Evolutionary conservation across 306 rosid species (phyloP).

Genomic region (Echinosophora koreensis): DNA sequence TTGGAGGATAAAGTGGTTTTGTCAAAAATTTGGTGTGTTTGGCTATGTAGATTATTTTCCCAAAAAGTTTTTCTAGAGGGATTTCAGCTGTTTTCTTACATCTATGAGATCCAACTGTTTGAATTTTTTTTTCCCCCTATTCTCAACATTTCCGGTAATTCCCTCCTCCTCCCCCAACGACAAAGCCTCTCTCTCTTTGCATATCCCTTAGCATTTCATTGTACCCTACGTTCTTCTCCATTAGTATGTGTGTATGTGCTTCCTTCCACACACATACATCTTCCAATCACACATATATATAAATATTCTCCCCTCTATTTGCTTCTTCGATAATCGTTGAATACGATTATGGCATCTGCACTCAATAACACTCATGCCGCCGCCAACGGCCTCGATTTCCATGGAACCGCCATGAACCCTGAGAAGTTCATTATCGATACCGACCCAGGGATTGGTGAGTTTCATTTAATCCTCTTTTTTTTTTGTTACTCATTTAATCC

Average conservation of each 20-base stretch:
- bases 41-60: too few relatives aligned
- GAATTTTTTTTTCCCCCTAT: too few relatives aligned
- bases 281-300: too few relatives aligned
- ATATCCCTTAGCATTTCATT: constrained; percentile 38
- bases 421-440: constrained; percentile 92
- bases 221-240: constrained; percentile 20
- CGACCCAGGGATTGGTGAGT: constrained; percentile 96
- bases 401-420: constrained; percentile 56
- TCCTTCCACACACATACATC: background rate
- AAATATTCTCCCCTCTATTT: background rate
- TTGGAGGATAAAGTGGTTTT: too few relatives aligned
- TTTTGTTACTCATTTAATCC: too few relatives aligned
- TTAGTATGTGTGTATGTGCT: constrained; percentile 52
- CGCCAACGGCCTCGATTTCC: constrained; percentile 30
- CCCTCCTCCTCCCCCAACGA: constrained; percentile 31
- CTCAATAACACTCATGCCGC: constrained; percentile 38
- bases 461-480: too few relatives aligned
- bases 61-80: too few relatives aligned
- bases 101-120: too few relatives aligned
- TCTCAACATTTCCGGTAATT: too few relatives aligned
- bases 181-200: constrained; percentile 30
- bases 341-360: constrained; percentile 45
- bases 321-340: constrained; percentile 4
- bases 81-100: too few relatives aligned
- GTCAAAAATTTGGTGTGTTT: too few relatives aligned